Evolutionary conservation across 2,329 filamentous ascomycete species (phyloP), one percentile per base, ranked within the genome.

Genomic region (Aspergillus sp.): DNA sequence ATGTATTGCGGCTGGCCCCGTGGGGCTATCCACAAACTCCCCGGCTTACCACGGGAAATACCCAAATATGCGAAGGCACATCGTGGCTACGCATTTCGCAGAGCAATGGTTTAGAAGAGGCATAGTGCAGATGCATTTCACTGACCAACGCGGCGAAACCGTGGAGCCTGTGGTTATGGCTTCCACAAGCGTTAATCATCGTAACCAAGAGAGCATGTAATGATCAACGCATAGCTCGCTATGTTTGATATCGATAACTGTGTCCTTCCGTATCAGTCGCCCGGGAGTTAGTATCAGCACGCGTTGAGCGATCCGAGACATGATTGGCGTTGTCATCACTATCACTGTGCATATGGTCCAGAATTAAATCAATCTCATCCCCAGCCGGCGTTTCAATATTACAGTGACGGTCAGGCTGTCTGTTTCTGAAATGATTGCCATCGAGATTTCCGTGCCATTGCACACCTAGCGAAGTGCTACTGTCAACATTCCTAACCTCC

Each of bases 301-400:
- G 13, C 5, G 45, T 30, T 13, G 53, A 56, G 13, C 22, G 55
- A 11, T 12, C 39, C n/a, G 41, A 51, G n/a, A 44, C 36, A 43
- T 50, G 53, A 15, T 50, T 53, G 8, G 34, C 56, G 3, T 74
- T 72, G 50, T 72, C 69, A 15, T 76, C 72, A 41, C 71, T 74
- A 34, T 74, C 70, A 52, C 70, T 74, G 56, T 71, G 69, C 73
- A 76, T 76, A 56, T 75, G 73, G 55, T 76, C 73, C 18, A 76
- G 57, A 26, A 76, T 67, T n/a, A 73, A 71, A 53, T 76, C 73
- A 18, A 76, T 76, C 54, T 75, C 73, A 55, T 76, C 73, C 1
- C 72, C 73, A 17, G 73, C 72, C 36, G 69, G 64, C 8, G 70
- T 64, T 54, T 74, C 72, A 8, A 72, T 56, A 17, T 18, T 53